Evolutionary conservation across 805 yeast species (phyloP).

Genomic region (Saturnispora galanensis): DNA sequence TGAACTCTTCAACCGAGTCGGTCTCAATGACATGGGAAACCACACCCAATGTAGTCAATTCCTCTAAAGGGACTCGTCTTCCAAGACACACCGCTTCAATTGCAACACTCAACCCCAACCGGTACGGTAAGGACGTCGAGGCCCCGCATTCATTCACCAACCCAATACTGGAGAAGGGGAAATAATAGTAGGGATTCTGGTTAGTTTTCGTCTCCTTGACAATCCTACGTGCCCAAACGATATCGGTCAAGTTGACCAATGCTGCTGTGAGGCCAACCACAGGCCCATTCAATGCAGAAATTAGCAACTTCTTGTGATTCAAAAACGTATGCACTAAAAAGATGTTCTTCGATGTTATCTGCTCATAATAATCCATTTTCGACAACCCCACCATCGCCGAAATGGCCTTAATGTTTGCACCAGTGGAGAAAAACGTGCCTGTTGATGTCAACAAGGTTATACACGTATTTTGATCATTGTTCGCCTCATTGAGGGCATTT

Average conservation of each 20-base stretch:
- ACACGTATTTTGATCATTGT: slow-evolving; percentile 47
- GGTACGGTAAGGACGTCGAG: slow-evolving; percentile 53
- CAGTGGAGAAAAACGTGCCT: slow-evolving; percentile 75
- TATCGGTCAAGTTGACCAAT: slow-evolving; percentile 63
- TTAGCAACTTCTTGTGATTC: slow-evolving; percentile 61
- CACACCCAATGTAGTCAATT: slow-evolving; percentile 48
- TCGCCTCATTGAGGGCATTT: slow-evolving; percentile 49
- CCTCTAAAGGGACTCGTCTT: slow-evolving; percentile 52
- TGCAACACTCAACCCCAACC: slow-evolving; percentile 66
- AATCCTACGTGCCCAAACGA: slow-evolving; percentile 43
- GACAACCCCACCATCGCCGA: slow-evolving; percentile 20
- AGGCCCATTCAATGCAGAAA: slow-evolving; percentile 77
- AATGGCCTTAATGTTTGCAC: slow-evolving; percentile 56
- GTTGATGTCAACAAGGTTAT: slow-evolving; percentile 60
- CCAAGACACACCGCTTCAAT: slow-evolving; percentile 65
- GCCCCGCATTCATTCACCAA: slow-evolving; percentile 77
- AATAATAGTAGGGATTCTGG: slow-evolving; percentile 34
- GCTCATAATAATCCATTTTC: slow-evolving; percentile 21
- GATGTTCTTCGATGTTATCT: slow-evolving; percentile 50
- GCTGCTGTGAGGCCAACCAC: slow-evolving; percentile 74
- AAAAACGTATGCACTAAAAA: slow-evolving; percentile 58
- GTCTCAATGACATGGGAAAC: slow-evolving; percentile 47
- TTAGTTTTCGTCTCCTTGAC: background rate
- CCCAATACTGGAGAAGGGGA: slow-evolving; percentile 78
- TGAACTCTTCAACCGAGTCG: slow-evolving; percentile 32